Evolutionary conservation across 2,329 filamentous ascomycete genomes (phyloP).

Genomic region (Capronia americana): DNA sequence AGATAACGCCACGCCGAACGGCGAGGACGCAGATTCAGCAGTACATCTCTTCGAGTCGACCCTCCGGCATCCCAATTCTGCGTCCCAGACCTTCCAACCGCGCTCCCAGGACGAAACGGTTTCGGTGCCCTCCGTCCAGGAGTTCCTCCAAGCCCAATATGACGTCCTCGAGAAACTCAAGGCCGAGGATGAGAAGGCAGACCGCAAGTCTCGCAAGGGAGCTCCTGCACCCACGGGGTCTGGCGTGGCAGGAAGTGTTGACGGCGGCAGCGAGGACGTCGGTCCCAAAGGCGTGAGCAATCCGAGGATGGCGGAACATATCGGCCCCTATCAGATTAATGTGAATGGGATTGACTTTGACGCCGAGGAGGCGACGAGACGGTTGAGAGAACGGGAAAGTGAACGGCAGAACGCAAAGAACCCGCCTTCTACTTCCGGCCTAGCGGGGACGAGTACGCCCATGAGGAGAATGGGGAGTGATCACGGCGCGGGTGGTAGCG

Average conservation of each 20-base stretch:
- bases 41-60: conserved; percentile 35
- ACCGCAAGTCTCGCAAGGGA: conserved; percentile 34
- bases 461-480: conserved; percentile 33
- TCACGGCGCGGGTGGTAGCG: conserved; percentile 11
- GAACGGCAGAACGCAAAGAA: conserved; percentile 25
- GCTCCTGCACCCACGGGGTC: conserved; percentile 25
- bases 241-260: conserved; percentile 43
- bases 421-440: conserved; percentile 1
- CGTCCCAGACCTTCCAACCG: conserved; percentile 42
- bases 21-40: conserved; percentile 31
- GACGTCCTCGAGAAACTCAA: conserved; percentile 73
- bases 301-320: conserved; percentile 71
- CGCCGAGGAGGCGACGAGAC: conserved; percentile 70
- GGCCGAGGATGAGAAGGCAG: conserved; percentile 60
- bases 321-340: conserved; percentile 95
- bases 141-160: conserved; percentile 76
- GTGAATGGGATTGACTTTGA: conserved; percentile 97
- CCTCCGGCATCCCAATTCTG: conserved; percentile 29
- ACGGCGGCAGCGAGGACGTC: conserved; percentile 47
- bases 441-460: conserved; percentile 24
- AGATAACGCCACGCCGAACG: conserved; percentile 42
- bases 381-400: conserved; percentile 36
- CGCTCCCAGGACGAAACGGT: conserved; percentile 64
- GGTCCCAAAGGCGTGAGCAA: conserved; percentile 48
- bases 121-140: conserved; percentile 66